Evolutionary conservation across 805 yeast genomes (phyloP), one percentile per base, ranked within the genome.

Genomic region (Maudiozyma saulgeensis): DNA sequence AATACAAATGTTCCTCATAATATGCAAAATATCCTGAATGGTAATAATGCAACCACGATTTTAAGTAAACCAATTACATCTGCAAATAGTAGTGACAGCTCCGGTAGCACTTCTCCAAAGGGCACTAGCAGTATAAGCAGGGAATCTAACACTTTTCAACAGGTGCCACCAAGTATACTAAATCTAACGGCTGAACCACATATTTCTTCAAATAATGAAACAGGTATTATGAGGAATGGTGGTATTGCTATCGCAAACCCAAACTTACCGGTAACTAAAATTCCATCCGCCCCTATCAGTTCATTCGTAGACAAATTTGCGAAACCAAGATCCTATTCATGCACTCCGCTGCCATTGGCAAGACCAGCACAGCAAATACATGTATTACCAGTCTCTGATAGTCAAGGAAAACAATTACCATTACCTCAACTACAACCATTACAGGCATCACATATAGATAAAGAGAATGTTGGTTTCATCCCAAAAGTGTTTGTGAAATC

Each of bases 401-500:
- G 31, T 41, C 34, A 19, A 39, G 50, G n/a, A 15, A 31, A 15
- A 12, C 21, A 35, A 40, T 16, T 16, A 5, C 16, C 31, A 26
- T 6, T 31, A 16, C 18, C 43, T 25, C 38, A 28, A 5, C 21
- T 9, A 23, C 44, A 41, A 21, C 16, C 34, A 18, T 15, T 18
- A 18, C 32, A 23, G 26, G 5, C 37, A 47, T 7, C 43, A 35
- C 43, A 41, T 41, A n/a, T 26, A 15, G 66, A 64, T 23, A 64
- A 53, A 35, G 69, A 67, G 44, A 60, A 61, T 46, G 38, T 60
- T 8, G 69, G 69, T 16, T 64, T 64, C 32, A 56, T 66, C 21
- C 70, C 70, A 42, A 66, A 66, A 49, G 65, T 67, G 16, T 54
- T 65, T 26, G 68, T 67, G 4, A 61, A 61, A 47, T 59, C 68